Base-by-base conservation (phyloP, 78 protist species). In the Tieghemostelium lacteum region DNA sequence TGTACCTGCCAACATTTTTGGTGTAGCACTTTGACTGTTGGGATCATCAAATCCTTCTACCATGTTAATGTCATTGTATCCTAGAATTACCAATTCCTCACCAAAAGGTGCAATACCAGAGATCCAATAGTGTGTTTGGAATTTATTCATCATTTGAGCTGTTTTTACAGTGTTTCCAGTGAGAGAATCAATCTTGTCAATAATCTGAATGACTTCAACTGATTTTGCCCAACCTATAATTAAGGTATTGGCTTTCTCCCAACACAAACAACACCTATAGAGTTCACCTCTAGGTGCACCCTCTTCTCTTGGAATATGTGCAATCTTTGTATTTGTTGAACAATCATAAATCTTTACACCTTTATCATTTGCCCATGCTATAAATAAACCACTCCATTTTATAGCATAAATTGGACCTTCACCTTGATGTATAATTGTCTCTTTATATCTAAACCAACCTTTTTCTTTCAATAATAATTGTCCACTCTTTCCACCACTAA, bases 341-440 rank as follows among this genome's bases (percentile, higher is more conserved):
- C 61, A 39, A 72, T 96, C 98, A 74, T 76, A 97, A 16, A 97
- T 76, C 57, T 95, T 95, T 57, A 97, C 95, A 36, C 98, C 97
- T 16, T 58, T 16, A 40, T 96, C 97, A 70, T 97, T 96, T 1
- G 97, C 96, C 99, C 99, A 97, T 1, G 98, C 99, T 22, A 97
- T 85, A 31, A 92, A 75, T 4, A 66, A 26, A 10, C 94, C 94
- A 52, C 91, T 64, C 98, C 98, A 96, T 55, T 50, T 33, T 16
- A 97, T 65, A 2, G 98, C 91, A 17, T 64, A 54, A 24, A 97
- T 92, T 28, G 93, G 73, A 2, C 96, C 96, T 24, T 97, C 98
- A 1, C 95, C 98, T 22, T 63, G 49, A 87, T 97, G 98, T 50
- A 97, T 24, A 8, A 75, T 33, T 0, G 73, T 69, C 28, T 88